Base-by-base conservation (phyloP, 169 alveolate species). In the Plasmodium gonderi region DNA sequence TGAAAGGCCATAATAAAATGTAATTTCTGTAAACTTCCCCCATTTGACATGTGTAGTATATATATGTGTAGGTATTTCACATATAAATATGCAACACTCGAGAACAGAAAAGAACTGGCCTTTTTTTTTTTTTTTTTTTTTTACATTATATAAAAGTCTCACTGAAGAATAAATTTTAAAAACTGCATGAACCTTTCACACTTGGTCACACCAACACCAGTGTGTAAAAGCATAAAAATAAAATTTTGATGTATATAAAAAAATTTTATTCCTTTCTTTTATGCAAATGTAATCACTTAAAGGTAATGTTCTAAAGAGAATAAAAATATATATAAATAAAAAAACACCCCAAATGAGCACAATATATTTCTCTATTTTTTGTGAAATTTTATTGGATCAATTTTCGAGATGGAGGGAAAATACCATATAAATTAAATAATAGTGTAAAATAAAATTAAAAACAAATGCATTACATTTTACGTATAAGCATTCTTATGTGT, bases 41-140 rank as follows among this genome's bases (percentile, higher is more conserved):
- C n/a, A n/a, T n/a, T n/a, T n/a, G n/a, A n/a, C n/a, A 60, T 60
- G 72, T 60, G 72, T 60, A 20, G 72, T 60, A 14, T 60, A 60
- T 36, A 20, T 60, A 14, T 36, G 17, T 60, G 9, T 60, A 36
- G 38, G 38, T 2, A 60, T 60, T 36, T 20, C 72, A 23, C 26
- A 60, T n/a, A 60, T 60, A n/a, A 60, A 60, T 60, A 60, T 60
- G 72, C 26, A 60, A 60, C 72, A 36, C 11, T 36, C 17, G 40
- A 23, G 72, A 12, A 14, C 36, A 60, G 0, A 36, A 5, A 60
- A 60, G 72, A 36, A 60, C 9, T 60, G 1, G 17, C 72, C 36
- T 20, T 60, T 60, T 60, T 51, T 60, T 60, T 60, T 20, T 54
- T 11, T 54, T 54, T 17, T 60, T 20, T 60, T 23, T 60, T 60